Base-by-base conservation (phyloP, 768 basidiomycete species). In the Amyloporia xantha region DNA sequence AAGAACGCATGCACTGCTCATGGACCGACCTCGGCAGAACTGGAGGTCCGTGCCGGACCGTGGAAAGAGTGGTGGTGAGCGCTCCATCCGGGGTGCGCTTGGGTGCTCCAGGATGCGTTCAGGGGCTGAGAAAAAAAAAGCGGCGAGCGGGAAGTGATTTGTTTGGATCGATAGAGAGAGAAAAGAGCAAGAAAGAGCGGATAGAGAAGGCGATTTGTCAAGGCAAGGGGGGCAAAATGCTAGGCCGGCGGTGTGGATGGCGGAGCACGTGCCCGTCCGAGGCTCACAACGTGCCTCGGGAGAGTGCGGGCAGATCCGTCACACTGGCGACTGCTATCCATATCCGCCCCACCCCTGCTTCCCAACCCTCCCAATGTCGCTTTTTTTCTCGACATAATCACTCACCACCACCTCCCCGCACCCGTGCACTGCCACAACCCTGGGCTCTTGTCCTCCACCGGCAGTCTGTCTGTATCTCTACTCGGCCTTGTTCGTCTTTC, bases 301-400 rank as follows among this genome's bases (percentile, higher is more conserved):
- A n/a, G 44, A 36, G 24, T 11, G 30, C 44, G 28, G 44, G 12
- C 44, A 33, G 17, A 45, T 17, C 44, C 44, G 33, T 45, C 44
- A 35, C 30, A 43, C 42, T 25, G 24, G 10, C 42, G 42, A 43
- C 44, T 4, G 27, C 30, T 35, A 35, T 45, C 44, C 44, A 45
- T 45, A 19, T 45, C 44, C 21, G 30, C 44, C 44, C 44, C 44
- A 45, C 44, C 44, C 11, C 25, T 45, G 28, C 28, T 21, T 15
- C 30, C n/a, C n/a, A n/a, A n/a, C n/a, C n/a, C n/a, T n/a, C n/a
- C n/a, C n/a, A n/a, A 33, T 33, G 30, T 33, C 30, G 44, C 19
- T 35, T 33, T 33, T 35, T 36, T 45, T 19, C 17, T 17, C 44
- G 44, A 33, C 44, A 33, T 45, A 45, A n/a, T n/a, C n/a, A 13